Evolutionary conservation across 2,329 filamentous ascomycete species (phyloP), one percentile per base, ranked within the genome.

Genomic region (Aureobasidium sp.): DNA sequence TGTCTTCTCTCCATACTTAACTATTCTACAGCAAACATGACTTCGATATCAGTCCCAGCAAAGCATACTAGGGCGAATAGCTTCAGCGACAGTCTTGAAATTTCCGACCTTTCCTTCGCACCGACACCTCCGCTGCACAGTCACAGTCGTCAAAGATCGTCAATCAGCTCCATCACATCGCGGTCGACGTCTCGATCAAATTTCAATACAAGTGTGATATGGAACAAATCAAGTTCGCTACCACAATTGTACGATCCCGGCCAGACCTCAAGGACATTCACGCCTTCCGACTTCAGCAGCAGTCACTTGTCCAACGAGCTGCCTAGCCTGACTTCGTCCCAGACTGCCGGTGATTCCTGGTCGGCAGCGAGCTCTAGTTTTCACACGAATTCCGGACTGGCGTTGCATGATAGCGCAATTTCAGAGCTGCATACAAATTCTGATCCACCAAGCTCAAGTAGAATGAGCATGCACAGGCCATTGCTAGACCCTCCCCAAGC

Each of bases 321-420:
- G 8, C 32, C 15, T 12, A 44, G 43, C 2, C 17, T 29, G 20
- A 46, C 55, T 9, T 44, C 29, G 12, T 36, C 15, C 9, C 32
- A 48, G 2, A 29, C 34, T 15, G 15, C 43, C 15, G 32, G 44
- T 20, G 32, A 29, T 34, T 60, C 57, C 5, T 60, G 57, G 57
- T 60, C 46, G 26, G 29, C 46, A 4, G 39, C 57, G 15, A 60
- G 57, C 17, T 60, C 57, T 10, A 60, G 57, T 27, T 60, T 60
- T 8, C 57, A 60, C 26, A 50, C 57, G 12, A 43, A 26, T 13
- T 60, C 46, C n/a, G 24, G 46, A 8, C 24, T 17, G 10, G 27
- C 24, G n/a, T 10, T 43, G 46, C 7, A 50, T 13, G 36, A 60
- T 7, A 51, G 17, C n/a, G 32, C 15, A 7, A 29, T 39, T 3